A percentile compares a stretch with the other conserved stretches of the same genome.
Evolutionary conservation across 225 moss, liverwort and hornwort species (phyloP).

Genomic region (Polytrichum formosum): DNA sequence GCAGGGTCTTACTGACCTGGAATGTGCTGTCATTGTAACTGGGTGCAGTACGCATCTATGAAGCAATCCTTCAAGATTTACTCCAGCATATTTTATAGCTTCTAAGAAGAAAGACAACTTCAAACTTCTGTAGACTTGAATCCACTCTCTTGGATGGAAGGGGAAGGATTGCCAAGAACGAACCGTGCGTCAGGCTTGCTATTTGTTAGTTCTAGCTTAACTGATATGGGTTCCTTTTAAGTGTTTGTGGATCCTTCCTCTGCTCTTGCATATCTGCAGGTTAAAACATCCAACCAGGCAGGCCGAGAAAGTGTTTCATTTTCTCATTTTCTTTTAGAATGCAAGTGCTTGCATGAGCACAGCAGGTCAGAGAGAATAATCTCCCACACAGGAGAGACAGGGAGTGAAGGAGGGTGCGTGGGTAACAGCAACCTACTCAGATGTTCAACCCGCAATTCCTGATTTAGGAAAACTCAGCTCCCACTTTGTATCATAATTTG

Average conservation of each 20-base stretch:
- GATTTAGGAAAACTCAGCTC: slow-evolving; percentile 30
- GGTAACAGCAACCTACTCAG: slow-evolving; percentile 17
- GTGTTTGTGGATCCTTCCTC: background rate
- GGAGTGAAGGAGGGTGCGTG: slow-evolving; percentile 7
- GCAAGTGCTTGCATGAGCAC: background rate
- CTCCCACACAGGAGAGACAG: slow-evolving; percentile 18
- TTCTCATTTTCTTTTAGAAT: background rate
- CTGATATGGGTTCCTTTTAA: background rate
- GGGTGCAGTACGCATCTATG: background rate
- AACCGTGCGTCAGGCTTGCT: too few relatives aligned
- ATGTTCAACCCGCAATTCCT: slow-evolving; percentile 14
- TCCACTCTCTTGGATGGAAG: too few relatives aligned
- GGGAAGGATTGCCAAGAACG: too few relatives aligned
- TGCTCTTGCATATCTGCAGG: background rate
- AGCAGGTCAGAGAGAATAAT: slow-evolving; percentile 23
- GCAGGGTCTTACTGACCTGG: too few relatives aligned
- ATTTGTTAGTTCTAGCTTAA: background rate
- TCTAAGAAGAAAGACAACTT: too few relatives aligned
- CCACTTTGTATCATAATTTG: slow-evolving; percentile 37
- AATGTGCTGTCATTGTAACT: too few relatives aligned
- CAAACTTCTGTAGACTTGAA: too few relatives aligned
- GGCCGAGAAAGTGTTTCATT: background rate
- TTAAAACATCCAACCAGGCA: background rate
- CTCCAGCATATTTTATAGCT: too few relatives aligned
- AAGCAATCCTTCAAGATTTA: background rate